Conservation (phyloP, 177 flowering plant genomes). For the Vitis hybrid region DNA sequence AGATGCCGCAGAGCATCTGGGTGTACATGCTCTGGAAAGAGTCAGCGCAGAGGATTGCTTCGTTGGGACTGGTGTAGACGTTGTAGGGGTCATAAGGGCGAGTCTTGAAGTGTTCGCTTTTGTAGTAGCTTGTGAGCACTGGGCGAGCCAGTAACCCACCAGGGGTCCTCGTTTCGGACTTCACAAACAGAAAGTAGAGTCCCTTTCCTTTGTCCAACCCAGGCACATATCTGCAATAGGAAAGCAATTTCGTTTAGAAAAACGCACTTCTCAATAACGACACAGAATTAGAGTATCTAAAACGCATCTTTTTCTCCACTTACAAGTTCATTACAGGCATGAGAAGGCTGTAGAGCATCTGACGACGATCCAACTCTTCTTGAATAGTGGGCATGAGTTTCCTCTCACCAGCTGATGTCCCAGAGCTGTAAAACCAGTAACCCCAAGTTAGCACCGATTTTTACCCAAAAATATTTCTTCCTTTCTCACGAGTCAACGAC, state of each 20-base stretch:
- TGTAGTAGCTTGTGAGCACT: conserved; percentile 57
- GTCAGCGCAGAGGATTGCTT: conserved; percentile 56
- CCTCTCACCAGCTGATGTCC: conserved; percentile 66
- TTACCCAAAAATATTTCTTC: too few species aligned
- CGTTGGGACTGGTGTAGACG: conserved; percentile 59
- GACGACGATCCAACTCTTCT: conserved; percentile 64
- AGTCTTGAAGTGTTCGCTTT: conserved; percentile 59
- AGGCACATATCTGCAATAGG: conserved; percentile 45
- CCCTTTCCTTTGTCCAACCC: conserved; percentile 62
- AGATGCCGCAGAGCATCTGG: conserved; percentile 64
- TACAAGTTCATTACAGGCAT: conserved; percentile 73
- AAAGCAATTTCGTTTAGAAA: not conserved
- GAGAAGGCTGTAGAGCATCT: conserved; percentile 55
- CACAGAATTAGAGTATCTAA: too few species aligned
- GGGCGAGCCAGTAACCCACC: conserved; percentile 61
- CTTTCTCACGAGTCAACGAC: too few species aligned
- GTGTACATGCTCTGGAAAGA: conserved; percentile 66
- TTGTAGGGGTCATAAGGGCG: conserved; percentile 61
- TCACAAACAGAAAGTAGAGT: conserved; percentile 51
- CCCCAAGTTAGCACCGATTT: too few species aligned
- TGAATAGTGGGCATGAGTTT: conserved; percentile 61
- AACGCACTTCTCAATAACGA: not conserved
- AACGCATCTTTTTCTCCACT: conserved; percentile 11
- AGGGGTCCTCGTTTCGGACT: conserved; percentile 55
- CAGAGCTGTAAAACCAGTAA: conserved; percentile 39